Evolutionary conservation across 2,329 filamentous ascomycete genomes (phyloP).

Genomic region (Arthroderma sp.): DNA sequence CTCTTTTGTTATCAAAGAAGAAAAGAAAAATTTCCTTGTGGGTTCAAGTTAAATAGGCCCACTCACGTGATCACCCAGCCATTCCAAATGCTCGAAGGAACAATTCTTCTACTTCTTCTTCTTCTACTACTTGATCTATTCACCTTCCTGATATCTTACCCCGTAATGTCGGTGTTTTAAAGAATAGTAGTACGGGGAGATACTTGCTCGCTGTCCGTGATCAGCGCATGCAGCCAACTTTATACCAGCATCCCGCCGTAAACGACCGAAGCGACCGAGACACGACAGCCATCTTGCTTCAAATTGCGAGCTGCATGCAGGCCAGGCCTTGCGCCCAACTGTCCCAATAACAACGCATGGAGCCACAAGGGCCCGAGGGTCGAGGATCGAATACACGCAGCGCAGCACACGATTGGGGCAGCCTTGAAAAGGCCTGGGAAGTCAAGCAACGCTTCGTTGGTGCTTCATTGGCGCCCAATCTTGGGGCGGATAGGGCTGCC

Average conservation of each 20-base stretch:
- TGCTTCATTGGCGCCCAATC: conserved; percentile 10
- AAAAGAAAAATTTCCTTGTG: neutral
- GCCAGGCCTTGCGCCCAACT: neutral
- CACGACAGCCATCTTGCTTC: too few species aligned
- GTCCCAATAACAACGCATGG: conserved; percentile 3
- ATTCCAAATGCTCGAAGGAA: neutral
- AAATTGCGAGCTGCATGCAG: neutral
- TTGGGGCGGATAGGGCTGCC: conserved; percentile 5
- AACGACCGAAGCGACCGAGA: neutral
- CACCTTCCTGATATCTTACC: too few species aligned
- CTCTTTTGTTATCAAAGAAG: neutral
- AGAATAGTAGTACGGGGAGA: too few species aligned
- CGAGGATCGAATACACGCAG: neutral
- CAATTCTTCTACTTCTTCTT: neutral
- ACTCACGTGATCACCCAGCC: neutral
- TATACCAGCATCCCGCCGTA: neutral
- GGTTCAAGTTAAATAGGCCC: neutral
- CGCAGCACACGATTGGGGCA: neutral
- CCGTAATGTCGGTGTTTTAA: too few species aligned
- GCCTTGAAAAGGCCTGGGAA: neutral
- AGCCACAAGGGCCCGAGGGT: neutral
- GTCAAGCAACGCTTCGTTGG: neutral
- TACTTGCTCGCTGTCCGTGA: too few species aligned
- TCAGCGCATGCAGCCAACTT: too few species aligned
- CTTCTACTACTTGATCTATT: too few species aligned